Conservation (phyloP, 1,284 basidiomycete genomes). For the Lentinus polychrous region DNA sequence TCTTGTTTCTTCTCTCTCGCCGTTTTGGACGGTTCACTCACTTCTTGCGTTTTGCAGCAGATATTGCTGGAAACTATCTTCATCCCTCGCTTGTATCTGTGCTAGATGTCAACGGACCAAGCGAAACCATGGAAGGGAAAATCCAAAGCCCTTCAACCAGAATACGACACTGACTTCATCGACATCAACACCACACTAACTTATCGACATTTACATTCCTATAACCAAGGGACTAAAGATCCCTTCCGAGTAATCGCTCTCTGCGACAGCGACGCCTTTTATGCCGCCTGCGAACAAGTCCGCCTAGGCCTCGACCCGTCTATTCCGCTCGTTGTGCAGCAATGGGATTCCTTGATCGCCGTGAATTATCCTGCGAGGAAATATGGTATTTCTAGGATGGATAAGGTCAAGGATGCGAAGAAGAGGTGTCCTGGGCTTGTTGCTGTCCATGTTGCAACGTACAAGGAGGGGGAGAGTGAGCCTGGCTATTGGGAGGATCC, state of each 20-base stretch:
- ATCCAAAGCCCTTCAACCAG: slow-evolving; percentile 47
- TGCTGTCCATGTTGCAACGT: slow-evolving; percentile 93
- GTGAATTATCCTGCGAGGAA: slow-evolving; percentile 93
- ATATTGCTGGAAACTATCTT: too few relatives aligned
- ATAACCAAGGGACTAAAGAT: slow-evolving; percentile 58
- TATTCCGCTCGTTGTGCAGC: slow-evolving; percentile 83
- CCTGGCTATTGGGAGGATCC: slow-evolving; percentile 88
- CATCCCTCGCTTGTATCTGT: too few relatives aligned
- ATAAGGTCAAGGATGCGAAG: slow-evolving; percentile 73
- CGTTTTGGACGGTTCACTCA: too few relatives aligned
- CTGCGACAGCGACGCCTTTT: slow-evolving; percentile 89
- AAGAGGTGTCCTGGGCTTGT: slow-evolving; percentile 81
- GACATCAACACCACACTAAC: slow-evolving; percentile 63
- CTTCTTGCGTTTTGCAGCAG: too few relatives aligned
- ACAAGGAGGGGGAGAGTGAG: slow-evolving; percentile 81
- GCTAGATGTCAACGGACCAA: too few relatives aligned
- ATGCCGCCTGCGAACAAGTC: slow-evolving; percentile 83
- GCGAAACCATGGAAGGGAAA: slow-evolving; percentile 26
- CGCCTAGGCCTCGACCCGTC: slow-evolving; percentile 55
- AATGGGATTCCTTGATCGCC: slow-evolving; percentile 90
- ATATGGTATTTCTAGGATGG: slow-evolving; percentile 84
- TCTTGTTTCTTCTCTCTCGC: too few relatives aligned
- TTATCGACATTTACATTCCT: slow-evolving; percentile 63
- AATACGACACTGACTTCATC: slow-evolving; percentile 35
- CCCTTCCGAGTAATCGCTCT: slow-evolving; percentile 78